These are phyloP conservation scores for Triglochin maritima DNA, from an alignment of 106 monocot species.

Conservation along the genomic window DNA sequence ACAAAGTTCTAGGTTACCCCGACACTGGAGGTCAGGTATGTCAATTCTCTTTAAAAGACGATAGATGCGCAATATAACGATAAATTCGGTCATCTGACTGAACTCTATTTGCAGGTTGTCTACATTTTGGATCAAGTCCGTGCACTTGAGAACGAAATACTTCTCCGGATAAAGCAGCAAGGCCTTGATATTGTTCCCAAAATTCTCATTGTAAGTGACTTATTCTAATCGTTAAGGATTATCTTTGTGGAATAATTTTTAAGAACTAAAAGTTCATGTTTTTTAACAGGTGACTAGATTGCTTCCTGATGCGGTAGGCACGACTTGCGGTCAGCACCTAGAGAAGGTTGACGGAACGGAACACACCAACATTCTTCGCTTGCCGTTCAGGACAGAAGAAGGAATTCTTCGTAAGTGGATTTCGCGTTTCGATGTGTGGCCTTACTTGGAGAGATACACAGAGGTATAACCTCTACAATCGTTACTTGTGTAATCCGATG, in stretches of 20 bases:
- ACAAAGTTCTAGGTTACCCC: constrained; percentile 79
- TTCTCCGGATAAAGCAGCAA: constrained; percentile 77
- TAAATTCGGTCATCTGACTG: background rate
- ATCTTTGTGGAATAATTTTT: too few relatives aligned
- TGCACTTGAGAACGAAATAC: constrained; percentile 79
- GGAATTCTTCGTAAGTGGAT: constrained; percentile 72
- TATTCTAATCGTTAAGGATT: too few relatives aligned
- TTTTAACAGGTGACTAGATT: constrained; percentile 54
- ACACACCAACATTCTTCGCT: constrained; percentile 45
- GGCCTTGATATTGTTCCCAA: constrained; percentile 69
- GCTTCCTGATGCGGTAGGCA: constrained; percentile 65
- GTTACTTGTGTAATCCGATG: too few relatives aligned
- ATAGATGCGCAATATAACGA: too few relatives aligned
- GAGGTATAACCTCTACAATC: too few relatives aligned
- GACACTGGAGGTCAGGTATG: constrained; percentile 95
- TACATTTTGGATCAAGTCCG: constrained; percentile 99
- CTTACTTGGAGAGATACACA: constrained; percentile 60
- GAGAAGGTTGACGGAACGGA: constrained; percentile 51
- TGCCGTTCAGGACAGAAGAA: constrained; percentile 54
- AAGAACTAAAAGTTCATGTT: background rate
- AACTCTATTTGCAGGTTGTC: constrained; percentile 59
- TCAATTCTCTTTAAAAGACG: too few relatives aligned
- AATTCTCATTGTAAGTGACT: constrained; percentile 75
- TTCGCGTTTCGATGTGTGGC: constrained; percentile 78
- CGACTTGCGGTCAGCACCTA: constrained; percentile 52